Conservation (phyloP, 2,329 filamentous ascomycete genomes). For the Claviceps monticola region DNA sequence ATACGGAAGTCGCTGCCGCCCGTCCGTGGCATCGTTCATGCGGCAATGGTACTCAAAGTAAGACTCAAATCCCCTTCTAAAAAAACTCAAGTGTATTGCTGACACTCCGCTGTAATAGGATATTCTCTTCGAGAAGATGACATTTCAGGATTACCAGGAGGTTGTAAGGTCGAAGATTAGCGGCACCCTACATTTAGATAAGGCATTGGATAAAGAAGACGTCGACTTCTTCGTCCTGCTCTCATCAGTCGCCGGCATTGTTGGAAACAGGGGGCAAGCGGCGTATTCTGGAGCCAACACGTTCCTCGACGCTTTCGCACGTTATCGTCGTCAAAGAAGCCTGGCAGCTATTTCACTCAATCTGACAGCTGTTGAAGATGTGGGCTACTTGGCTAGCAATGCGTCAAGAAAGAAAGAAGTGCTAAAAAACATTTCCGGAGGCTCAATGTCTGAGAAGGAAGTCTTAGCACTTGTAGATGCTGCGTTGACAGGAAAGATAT, state of each 20-base stretch:
- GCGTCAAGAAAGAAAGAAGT: conserved; percentile 28
- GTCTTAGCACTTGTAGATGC: conserved; percentile 39
- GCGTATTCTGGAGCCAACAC: conserved; percentile 38
- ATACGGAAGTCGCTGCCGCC: conserved; percentile 18
- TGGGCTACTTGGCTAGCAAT: conserved; percentile 31
- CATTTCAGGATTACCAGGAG: conserved; percentile 29
- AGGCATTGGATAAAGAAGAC: conserved; percentile 21
- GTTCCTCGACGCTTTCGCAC: conserved; percentile 23
- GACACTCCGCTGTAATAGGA: conserved; percentile 17
- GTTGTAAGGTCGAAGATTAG: conserved; percentile 38
- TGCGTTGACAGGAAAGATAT: conserved; percentile 32
- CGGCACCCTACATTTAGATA: conserved; percentile 41
- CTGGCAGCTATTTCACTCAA: conserved; percentile 35
- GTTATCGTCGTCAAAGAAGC: conserved; percentile 24
- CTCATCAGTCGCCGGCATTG: conserved; percentile 35
- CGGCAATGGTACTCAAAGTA: conserved; percentile 28
- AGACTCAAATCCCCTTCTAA: background rate
- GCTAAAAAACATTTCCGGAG: conserved; percentile 31
- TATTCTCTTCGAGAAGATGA: conserved; percentile 40
- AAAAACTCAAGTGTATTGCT: background rate
- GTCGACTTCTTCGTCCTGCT: conserved; percentile 43
- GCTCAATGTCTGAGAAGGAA: conserved; percentile 38
- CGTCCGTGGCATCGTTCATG: conserved; percentile 30
- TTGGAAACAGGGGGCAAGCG: conserved; percentile 37
- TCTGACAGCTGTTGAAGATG: conserved; percentile 35